Evolutionary conservation across 2,329 filamentous ascomycete species (phyloP).

Genomic region (Penicillium sp.): DNA sequence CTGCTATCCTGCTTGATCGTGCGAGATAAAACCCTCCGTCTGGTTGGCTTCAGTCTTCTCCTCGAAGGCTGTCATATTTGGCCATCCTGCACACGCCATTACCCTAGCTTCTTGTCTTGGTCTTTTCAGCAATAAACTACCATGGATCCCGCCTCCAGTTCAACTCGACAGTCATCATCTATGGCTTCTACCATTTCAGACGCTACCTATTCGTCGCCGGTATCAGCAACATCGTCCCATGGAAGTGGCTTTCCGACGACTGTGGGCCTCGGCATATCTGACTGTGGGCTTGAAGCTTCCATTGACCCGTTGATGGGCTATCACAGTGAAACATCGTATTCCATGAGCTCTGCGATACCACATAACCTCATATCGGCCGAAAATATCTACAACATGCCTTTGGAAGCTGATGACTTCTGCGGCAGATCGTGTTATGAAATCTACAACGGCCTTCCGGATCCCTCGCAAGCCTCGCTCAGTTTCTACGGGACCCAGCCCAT

Average conservation of each 20-base stretch:
- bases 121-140: conserved; percentile 2
- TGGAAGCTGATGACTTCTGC: conserved; percentile 29
- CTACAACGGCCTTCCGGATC: conserved; percentile 27
- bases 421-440: conserved; percentile 29
- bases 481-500: conserved; percentile 30
- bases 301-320: conserved; percentile 29
- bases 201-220: conserved; percentile 31
- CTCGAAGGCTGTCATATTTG: not conserved
- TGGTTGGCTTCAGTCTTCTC: conserved; percentile 12
- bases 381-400: conserved; percentile 26
- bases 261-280: conserved; percentile 39
- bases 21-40: conserved; percentile 20
- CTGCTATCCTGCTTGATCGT: conserved; percentile 11
- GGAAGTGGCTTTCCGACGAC: conserved; percentile 21
- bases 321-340: conserved; percentile 24
- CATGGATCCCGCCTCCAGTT: conserved; percentile 20
- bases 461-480: conserved; percentile 31
- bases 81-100: conserved; percentile 3
- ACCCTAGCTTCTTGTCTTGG: conserved; percentile 6
- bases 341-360: conserved; percentile 30
- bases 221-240: conserved; percentile 22
- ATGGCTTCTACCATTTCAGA: conserved; percentile 20
- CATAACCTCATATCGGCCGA: conserved; percentile 27
- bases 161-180: conserved; percentile 9
- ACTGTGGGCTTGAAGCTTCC: conserved; percentile 30